A percentile compares a stretch with the other conserved stretches of the same genome.
Conservation (phyloP, 352 stramenopile species). For the Plasmopara viticola region DNA sequence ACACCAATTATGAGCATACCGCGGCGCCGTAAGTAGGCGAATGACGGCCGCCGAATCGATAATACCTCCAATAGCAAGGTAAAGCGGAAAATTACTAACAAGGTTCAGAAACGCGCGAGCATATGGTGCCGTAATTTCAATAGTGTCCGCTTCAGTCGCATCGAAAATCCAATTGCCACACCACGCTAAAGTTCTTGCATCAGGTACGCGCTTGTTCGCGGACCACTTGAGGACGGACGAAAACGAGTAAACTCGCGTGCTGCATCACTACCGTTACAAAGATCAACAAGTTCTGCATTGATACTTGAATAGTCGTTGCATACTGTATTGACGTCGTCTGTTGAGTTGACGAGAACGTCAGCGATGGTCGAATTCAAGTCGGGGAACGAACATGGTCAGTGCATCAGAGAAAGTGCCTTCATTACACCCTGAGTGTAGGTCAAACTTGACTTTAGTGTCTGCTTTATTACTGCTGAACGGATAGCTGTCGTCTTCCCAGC, state of each 20-base stretch:
- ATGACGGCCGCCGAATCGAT: slow-evolving; percentile 34
- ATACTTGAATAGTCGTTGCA: slow-evolving; percentile 36
- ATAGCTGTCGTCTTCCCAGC: slow-evolving; percentile 40
- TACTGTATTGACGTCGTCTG: slow-evolving; percentile 48
- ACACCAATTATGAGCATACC: slow-evolving; percentile 25
- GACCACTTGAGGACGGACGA: slow-evolving; percentile 70
- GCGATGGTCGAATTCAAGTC: slow-evolving; percentile 25
- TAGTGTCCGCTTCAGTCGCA: slow-evolving; percentile 15
- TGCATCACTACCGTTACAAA: slow-evolving; percentile 46
- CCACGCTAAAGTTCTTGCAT: slow-evolving; percentile 47
- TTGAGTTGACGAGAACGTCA: slow-evolving; percentile 30
- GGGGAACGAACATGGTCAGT: slow-evolving; percentile 40
- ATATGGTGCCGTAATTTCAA: slow-evolving; percentile 33
- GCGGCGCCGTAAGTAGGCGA: slow-evolving; percentile 34
- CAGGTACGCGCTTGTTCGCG: slow-evolving; percentile 50
- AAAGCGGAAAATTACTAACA: slow-evolving; percentile 20
- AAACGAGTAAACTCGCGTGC: slow-evolving; percentile 56
- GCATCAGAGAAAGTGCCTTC: slow-evolving; percentile 38
- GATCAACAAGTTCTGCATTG: slow-evolving; percentile 31
- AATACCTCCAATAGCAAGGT: too few species aligned
- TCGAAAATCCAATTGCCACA: slow-evolving; percentile 53
- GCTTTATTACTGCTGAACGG: slow-evolving; percentile 35
- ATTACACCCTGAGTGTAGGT: slow-evolving; percentile 65
- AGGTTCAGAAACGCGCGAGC: slow-evolving; percentile 36
- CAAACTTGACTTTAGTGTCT: slow-evolving; percentile 44